Evolutionary conservation across 176 grass and related monocot species (phyloP).

Genomic region (Dendrocalamus sinicus): DNA sequence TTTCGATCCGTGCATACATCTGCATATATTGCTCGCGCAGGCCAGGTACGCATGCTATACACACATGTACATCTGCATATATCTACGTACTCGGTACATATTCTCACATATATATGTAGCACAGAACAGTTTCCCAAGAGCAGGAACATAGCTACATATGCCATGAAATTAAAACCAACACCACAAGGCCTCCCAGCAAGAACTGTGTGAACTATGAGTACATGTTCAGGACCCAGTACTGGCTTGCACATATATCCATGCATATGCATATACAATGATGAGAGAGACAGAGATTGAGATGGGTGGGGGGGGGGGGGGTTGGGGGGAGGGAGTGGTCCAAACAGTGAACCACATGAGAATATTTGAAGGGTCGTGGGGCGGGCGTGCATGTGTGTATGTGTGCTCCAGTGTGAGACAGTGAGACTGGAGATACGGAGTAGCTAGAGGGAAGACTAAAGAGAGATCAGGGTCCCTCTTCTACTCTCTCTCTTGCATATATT

Average conservation of each 20-base stretch:
- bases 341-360: conserved; percentile 46
- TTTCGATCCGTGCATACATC: neutral
- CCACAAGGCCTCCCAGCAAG: neutral
- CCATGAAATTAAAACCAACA: neutral
- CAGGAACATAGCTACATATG: neutral
- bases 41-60: neutral
- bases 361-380: conserved; percentile 40
- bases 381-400: conserved; percentile 30
- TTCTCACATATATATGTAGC: neutral
- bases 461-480: neutral
- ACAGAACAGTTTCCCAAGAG: neutral
- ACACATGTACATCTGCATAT: neutral
- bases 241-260: conserved; percentile 48
- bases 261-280: conserved; percentile 21
- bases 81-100: neutral
- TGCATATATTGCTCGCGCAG: too few species aligned
- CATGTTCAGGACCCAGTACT: conserved; percentile 30
- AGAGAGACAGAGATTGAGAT: conserved; percentile 14
- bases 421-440: conserved; percentile 31
- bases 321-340: neutral
- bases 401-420: conserved; percentile 17
- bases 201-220: conserved; percentile 2
- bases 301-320: neutral
- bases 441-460: neutral
- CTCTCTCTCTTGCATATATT: neutral